Evolutionary conservation across 306 rosid species (phyloP).

Genomic region (Ammopiptanthus mongolicus): DNA sequence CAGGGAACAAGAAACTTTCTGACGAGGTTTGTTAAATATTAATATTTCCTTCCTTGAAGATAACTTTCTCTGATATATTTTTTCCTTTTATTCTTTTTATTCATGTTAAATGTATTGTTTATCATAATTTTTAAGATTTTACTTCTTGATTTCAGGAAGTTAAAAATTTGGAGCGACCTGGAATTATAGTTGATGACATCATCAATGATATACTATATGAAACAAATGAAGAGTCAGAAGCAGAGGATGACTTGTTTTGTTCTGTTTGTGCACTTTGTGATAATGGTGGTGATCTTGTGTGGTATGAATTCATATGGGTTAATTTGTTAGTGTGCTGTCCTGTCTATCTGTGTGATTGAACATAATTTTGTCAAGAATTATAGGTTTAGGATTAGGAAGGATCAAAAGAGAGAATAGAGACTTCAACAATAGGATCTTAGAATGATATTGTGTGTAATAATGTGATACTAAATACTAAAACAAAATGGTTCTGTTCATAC

Average conservation of each 20-base stretch:
- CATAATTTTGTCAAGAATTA: background rate
- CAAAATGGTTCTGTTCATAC: background rate
- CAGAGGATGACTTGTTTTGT: conserved; percentile 48
- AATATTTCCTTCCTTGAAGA: background rate
- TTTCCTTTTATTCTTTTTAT: background rate
- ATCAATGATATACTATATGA: conserved; percentile 39
- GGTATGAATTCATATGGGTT: conserved; percentile 40
- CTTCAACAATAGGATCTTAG: background rate
- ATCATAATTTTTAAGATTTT: background rate
- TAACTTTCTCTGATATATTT: background rate
- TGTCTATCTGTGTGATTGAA: background rate
- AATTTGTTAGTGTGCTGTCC: background rate
- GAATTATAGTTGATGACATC: conserved; percentile 42
- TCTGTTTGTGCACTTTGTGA: conserved; percentile 87
- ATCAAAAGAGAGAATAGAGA: background rate
- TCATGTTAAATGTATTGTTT: background rate
- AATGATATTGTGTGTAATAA: background rate
- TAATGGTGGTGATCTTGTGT: conserved; percentile 65
- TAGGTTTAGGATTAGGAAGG: background rate
- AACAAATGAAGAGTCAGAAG: conserved; percentile 42
- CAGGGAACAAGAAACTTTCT: conserved; percentile 25
- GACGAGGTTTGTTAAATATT: conserved; percentile 50
- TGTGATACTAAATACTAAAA: background rate
- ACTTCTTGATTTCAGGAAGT: conserved; percentile 43
- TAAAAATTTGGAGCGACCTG: conserved; percentile 32